These are phyloP conservation scores for Aspergillus pseudoterreus DNA, from an alignment of 2,329 filamentous ascomycete genomes.

Conservation along the genomic window DNA sequence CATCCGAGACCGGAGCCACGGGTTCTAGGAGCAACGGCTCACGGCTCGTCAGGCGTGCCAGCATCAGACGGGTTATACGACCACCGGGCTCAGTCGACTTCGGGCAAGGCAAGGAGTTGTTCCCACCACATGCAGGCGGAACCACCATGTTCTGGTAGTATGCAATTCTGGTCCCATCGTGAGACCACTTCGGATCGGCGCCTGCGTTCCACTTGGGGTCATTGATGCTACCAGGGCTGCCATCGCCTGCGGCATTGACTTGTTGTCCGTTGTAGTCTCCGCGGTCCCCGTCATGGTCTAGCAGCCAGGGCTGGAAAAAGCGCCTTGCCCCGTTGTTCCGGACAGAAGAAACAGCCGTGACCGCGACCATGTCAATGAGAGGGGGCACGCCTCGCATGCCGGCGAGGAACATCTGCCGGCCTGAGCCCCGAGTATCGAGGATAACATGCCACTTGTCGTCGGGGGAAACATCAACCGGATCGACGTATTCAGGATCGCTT, in stretches of 20 bases:
- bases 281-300: conserved; percentile 46
- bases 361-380: conserved; percentile 36
- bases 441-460: conserved; percentile 44
- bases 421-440: conserved; percentile 43
- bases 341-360: conserved; percentile 34
- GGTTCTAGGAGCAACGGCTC: conserved; percentile 18
- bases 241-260: conserved; percentile 38
- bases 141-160: conserved; percentile 42
- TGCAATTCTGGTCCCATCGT: conserved; percentile 41
- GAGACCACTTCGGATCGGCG: conserved; percentile 38
- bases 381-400: conserved; percentile 43
- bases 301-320: conserved; percentile 46
- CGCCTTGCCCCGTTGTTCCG: conserved; percentile 46
- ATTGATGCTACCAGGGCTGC: conserved; percentile 35
- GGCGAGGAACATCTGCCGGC: conserved; percentile 42
- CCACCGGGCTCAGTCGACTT: conserved; percentile 38
- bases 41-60: conserved; percentile 37
- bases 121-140: conserved; percentile 42
- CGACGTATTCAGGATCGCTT: conserved; percentile 43
- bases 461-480: conserved; percentile 42
- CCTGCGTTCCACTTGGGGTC: conserved; percentile 49
- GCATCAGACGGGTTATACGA: conserved; percentile 40
- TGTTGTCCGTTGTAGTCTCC: conserved; percentile 44
- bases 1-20: conserved; percentile 22
- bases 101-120: conserved; percentile 42